Percentiles rank a stretch among this genome's conserved stretches.
Conservation (phyloP, 306 rosid species). For the Leucaena leucocephala region DNA sequence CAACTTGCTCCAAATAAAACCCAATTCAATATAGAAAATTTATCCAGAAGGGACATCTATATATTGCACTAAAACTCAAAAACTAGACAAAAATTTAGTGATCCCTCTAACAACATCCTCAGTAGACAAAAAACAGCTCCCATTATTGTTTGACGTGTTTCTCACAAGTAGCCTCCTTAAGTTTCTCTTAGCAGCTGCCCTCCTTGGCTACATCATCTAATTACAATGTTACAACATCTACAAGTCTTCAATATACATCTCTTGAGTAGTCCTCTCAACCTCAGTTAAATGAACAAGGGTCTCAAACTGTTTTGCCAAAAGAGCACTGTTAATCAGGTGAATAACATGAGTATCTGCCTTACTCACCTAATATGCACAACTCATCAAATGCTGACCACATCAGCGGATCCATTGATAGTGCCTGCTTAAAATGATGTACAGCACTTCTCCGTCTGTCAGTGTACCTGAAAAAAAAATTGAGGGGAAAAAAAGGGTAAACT, state of each 20-base stretch:
- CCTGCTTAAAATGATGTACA: conserved; percentile 50
- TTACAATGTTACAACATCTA: background rate
- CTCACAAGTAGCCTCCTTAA: background rate
- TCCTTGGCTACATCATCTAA: background rate
- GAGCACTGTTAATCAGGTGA: conserved; percentile 27
- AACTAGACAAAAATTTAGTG: background rate
- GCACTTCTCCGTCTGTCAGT: conserved; percentile 56
- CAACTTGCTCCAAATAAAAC: background rate
- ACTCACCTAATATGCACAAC: conserved; percentile 89
- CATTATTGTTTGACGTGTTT: background rate
- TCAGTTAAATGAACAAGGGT: conserved; percentile 1
- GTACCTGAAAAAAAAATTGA: conserved; percentile 44
- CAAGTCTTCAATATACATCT: background rate
- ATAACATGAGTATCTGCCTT: conserved; percentile 10
- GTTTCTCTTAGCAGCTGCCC: background rate
- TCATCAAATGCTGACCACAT: conserved; percentile 92
- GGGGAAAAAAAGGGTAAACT: background rate
- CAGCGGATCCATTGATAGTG: conserved; percentile 51
- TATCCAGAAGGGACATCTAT: background rate
- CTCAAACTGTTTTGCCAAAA: conserved; percentile 1
- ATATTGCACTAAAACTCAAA: background rate
- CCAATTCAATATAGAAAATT: background rate
- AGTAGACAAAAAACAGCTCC: background rate
- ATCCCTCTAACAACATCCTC: background rate
- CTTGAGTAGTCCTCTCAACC: background rate